A percentile compares a stretch with the other conserved stretches of the same genome.
Conservation (phyloP, 2,329 filamentous ascomycete genomes). For the Trichocomaceae sp. region DNA sequence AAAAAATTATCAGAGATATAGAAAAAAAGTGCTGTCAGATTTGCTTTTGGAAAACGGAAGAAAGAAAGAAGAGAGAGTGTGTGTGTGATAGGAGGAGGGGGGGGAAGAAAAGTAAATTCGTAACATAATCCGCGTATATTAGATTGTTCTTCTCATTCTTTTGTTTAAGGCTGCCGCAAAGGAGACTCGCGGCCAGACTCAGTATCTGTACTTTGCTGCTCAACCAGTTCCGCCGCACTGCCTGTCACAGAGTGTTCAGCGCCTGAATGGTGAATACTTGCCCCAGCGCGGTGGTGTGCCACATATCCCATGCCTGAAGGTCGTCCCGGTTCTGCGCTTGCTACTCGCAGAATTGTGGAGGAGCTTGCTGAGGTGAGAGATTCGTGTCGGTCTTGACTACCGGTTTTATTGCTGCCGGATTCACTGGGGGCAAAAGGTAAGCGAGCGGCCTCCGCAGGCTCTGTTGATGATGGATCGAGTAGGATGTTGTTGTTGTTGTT, state of each 20-base stretch:
- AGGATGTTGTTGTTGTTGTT: background rate
- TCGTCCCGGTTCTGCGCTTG: constrained; percentile 29
- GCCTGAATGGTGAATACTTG: constrained; percentile 42
- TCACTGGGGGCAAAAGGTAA: constrained; percentile 37
- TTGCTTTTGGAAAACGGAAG: background rate
- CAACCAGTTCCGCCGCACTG: constrained; percentile 41
- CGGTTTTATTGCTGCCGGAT: constrained; percentile 25
- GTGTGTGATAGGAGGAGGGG: too few relatives aligned
- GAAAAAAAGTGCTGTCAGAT: background rate
- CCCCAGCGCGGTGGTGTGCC: constrained; percentile 42
- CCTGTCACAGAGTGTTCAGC: constrained; percentile 34
- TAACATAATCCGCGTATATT: constrained; percentile 3
- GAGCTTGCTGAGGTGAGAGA: constrained; percentile 29
- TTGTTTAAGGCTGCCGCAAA: background rate
- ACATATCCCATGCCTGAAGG: constrained; percentile 48
- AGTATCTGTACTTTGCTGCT: constrained; percentile 24
- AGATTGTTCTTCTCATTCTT: background rate
- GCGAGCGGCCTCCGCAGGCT: constrained; percentile 18
- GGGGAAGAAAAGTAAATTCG: constrained; percentile 9
- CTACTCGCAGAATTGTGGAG: constrained; percentile 23
- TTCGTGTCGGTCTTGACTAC: constrained; percentile 23
- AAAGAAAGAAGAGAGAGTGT: background rate
- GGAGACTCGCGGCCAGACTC: constrained; percentile 4
- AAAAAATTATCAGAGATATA: background rate
- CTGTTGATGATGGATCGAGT: constrained; percentile 14